Evolutionary conservation across 805 yeast genomes (phyloP).

Genomic region (Yarrowia divulgata): DNA sequence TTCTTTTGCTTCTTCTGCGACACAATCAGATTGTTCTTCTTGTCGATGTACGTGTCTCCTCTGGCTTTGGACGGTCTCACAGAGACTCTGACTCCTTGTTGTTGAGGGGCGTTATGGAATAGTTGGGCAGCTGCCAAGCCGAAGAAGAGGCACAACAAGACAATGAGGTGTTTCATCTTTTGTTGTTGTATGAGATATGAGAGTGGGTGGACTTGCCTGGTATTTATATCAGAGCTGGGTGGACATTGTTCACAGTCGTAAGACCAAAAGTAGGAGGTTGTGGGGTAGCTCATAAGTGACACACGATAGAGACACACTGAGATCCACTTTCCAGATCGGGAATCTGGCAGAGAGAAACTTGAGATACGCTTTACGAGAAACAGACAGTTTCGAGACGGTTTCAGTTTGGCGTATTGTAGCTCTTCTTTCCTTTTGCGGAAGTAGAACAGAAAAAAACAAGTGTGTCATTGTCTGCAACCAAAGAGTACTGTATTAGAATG

Average conservation of each 20-base stretch:
- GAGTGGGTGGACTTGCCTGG: neutral
- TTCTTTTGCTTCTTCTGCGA: constrained; percentile 26
- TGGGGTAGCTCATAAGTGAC: no score
- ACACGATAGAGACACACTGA: no score
- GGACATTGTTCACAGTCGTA: neutral
- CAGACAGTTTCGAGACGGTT: no score
- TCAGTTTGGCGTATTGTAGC: no score
- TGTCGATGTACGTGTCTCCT: constrained; percentile 7
- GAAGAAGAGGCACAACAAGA: constrained; percentile 8
- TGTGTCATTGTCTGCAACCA: no score
- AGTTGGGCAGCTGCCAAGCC: constrained; percentile 3
- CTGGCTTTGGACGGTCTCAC: constrained; percentile 14
- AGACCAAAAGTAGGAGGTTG: neutral
- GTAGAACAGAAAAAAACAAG: no score
- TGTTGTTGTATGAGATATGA: neutral
- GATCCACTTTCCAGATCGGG: no score
- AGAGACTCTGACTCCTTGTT: constrained; percentile 14
- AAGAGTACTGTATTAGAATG: no score
- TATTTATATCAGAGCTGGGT: neutral
- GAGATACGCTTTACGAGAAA: no score
- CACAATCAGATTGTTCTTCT: constrained; percentile 22
- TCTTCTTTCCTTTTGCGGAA: no score
- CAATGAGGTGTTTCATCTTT: constrained; percentile 12
- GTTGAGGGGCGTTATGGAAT: neutral
- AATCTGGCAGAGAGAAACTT: no score